These are phyloP conservation scores for Aspergillus chevalieri DNA, from an alignment of 2,329 filamentous ascomycete genomes.

Conservation along the genomic window DNA sequence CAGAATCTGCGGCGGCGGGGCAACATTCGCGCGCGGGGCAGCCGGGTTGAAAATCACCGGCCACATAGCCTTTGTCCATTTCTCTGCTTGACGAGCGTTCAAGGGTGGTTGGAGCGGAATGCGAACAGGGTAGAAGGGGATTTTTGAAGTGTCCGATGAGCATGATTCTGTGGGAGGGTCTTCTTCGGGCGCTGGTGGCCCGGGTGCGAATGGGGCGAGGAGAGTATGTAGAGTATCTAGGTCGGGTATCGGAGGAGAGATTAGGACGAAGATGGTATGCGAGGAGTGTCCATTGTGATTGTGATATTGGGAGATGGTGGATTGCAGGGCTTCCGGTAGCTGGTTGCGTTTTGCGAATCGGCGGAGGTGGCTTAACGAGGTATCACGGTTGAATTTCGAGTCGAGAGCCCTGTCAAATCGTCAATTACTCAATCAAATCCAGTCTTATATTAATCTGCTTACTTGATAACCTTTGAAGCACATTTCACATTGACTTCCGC, in stretches of 20 bases:
- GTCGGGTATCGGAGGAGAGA: constrained; percentile 36
- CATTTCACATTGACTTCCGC: constrained; percentile 40
- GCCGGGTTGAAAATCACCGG: constrained; percentile 42
- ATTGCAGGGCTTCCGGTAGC: constrained; percentile 26
- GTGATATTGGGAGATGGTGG: constrained; percentile 12
- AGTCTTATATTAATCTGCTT: constrained; percentile 5
- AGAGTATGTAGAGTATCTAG: constrained; percentile 26
- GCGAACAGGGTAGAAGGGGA: constrained; percentile 23
- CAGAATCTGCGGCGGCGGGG: constrained; percentile 36
- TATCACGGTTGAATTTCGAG: constrained; percentile 28
- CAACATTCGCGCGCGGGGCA: constrained; percentile 36
- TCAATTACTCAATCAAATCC: neutral
- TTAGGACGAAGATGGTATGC: constrained; percentile 36
- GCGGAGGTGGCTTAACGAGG: constrained; percentile 33
- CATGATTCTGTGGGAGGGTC: neutral
- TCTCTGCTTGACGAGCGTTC: constrained; percentile 33
- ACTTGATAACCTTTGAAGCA: constrained; percentile 41
- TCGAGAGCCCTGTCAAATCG: constrained; percentile 30
- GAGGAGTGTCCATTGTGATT: constrained; percentile 6
- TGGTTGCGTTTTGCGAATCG: constrained; percentile 35
- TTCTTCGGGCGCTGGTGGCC: constrained; percentile 6
- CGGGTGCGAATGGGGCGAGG: constrained; percentile 32
- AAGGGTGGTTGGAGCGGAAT: constrained; percentile 39
- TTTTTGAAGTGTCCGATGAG: neutral
- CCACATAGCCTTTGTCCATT: constrained; percentile 39